Base-by-base conservation (phyloP, 164 flowering plant species). In the Hamamelis virginiana region DNA sequence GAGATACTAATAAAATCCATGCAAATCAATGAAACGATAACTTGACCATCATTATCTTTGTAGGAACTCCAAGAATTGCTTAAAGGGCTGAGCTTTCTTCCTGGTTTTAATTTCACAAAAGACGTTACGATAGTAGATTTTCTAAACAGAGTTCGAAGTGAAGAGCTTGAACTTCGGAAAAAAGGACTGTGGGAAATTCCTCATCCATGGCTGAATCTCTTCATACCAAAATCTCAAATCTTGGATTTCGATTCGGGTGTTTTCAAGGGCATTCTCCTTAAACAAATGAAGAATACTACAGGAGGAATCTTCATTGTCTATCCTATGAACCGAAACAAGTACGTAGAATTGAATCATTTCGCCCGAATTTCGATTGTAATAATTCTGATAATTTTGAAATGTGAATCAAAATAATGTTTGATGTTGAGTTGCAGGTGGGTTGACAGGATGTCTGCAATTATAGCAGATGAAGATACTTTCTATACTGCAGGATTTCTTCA, bases 121-220 rank as follows among this genome's bases (percentile, higher is more conserved):
- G 80, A 73, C 19, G 78, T 81, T 6, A 46, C 80, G 21, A 79
- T 77, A 62, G 65, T 77, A 16, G 84, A 83, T 48, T 83, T 83
- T 71, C 72, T 83, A 3, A 72, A 81, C 27, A 69, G 84, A 25
- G 83, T 83, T 9, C 71, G 71, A n/a, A 62, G 60, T 65, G 80
- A 72, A 45, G 87, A 81, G 69, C 25, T 56, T 55, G 57, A 64
- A 38, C 66, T 83, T 50, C 64, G 74, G 74, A 33, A 64, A 2
- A 59, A 4, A 23, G 84, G 84, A 4, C 59, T 77, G n/a, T 83
- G 86, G 86, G 80, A 83, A 33, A 80, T 83, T 21, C 47, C 84
- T 21, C 87, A 83, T 64, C 84, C 87, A 26, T 83, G 87, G 87
- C 75, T 83, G 9, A 79, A 83, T 51, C 70, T 83, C 67, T 73